A percentile compares a stretch with the other conserved stretches of the same genome.
phyloP scores from a whole-genome alignment of 2,329 filamentous ascomycete genomes.

The Colletotrichum cuscutae region DNA sequence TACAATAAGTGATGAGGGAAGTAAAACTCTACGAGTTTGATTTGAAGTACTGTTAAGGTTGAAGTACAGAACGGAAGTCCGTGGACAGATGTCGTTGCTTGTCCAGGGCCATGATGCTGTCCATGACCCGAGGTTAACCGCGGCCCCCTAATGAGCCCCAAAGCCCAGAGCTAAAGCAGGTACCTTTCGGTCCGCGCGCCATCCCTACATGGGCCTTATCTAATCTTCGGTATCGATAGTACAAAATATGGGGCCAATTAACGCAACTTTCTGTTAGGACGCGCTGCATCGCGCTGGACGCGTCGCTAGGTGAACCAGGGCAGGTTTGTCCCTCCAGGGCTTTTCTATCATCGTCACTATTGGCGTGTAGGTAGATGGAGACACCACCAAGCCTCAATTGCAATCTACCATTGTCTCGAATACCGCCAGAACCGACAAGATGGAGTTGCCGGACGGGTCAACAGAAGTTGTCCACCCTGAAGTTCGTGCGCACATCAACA shows the following conservation, averaged over 20 bases:
- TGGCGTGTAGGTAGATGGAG: constrained; percentile 17
- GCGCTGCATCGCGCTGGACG: constrained; percentile 32
- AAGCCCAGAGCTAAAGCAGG: neutral
- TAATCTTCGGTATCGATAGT: neutral
- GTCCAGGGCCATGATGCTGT: constrained; percentile 15
- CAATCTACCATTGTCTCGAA: neutral
- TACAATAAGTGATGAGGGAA: neutral
- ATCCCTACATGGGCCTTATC: neutral
- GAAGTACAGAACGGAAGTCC: constrained; percentile 13
- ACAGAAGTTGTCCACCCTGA: constrained; percentile 84
- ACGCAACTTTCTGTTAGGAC: neutral
- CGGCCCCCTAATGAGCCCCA: constrained; percentile 43
- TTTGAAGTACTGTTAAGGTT: constrained; percentile 5
- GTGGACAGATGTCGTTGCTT: constrained; percentile 23
- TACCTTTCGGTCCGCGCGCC: neutral
- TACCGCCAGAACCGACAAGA: constrained; percentile 43
- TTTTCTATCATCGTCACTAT: neutral
- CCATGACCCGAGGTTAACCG: constrained; percentile 51
- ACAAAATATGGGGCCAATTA: neutral
- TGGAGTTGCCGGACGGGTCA: constrained; percentile 64
- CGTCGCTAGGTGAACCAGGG: neutral
- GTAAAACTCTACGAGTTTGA: neutral
- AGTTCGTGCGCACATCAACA: constrained; percentile 92
- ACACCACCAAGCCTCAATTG: constrained; percentile 5
- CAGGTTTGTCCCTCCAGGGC: neutral